Conservation (phyloP, 2,329 filamentous ascomycete genomes). For the Fusarium citri region DNA sequence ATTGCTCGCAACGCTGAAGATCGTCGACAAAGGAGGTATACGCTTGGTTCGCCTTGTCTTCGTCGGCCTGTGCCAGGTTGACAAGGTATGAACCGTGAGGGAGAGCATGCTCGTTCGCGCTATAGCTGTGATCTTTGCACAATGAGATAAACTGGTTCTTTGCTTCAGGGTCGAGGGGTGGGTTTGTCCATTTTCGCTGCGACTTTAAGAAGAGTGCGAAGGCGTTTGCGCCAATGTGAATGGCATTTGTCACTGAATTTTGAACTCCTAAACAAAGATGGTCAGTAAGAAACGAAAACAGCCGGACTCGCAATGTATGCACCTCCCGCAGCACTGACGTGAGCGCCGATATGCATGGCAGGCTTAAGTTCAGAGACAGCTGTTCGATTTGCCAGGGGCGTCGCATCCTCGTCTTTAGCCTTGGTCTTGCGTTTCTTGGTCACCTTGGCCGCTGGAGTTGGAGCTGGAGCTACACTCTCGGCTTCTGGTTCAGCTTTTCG, state of each 20-base stretch:
- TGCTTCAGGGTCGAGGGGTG: slow-evolving; percentile 76
- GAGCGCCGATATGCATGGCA: slow-evolving; percentile 87
- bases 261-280: slow-evolving; percentile 74
- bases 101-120: slow-evolving; percentile 78
- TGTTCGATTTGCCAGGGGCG: slow-evolving; percentile 78
- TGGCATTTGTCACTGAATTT: slow-evolving; percentile 82
- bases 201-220: slow-evolving; percentile 97
- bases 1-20: slow-evolving; percentile 81
- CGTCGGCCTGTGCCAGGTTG: slow-evolving; percentile 89
- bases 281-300: slow-evolving; percentile 13
- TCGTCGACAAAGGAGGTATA: slow-evolving; percentile 91
- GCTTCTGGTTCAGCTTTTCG: slow-evolving; percentile 49
- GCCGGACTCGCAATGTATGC: slow-evolving; percentile 38
- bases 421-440: slow-evolving; percentile 60
- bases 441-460: slow-evolving; percentile 39
- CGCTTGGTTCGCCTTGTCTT: slow-evolving; percentile 83
- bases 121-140: slow-evolving; percentile 77
- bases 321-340: slow-evolving; percentile 92
- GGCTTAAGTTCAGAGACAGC: slow-evolving; percentile 70
- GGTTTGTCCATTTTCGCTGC: slow-evolving; percentile 93
- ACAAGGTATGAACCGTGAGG: slow-evolving; percentile 97
- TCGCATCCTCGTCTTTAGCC: slow-evolving; percentile 56
- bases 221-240: slow-evolving; percentile 88
- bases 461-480: slow-evolving; percentile 40
- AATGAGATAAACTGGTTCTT: slow-evolving; percentile 75